phyloP scores from a whole-genome alignment of 192 early-diverging fungal genomes.

The Entomortierella beljakovae region DNA sequence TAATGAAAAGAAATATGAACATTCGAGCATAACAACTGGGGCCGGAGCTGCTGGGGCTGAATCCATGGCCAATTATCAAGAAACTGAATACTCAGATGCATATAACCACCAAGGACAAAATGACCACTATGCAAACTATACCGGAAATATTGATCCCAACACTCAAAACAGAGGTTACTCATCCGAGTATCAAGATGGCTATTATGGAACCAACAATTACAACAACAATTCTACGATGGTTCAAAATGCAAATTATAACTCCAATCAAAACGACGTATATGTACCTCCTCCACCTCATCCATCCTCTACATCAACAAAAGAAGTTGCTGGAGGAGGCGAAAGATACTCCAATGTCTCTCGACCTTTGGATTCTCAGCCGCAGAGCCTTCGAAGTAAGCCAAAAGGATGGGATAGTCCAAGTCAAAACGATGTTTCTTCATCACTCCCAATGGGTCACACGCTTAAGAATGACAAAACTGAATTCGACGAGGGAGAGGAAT shows the following conservation, averaged over 20 bases:
- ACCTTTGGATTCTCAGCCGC: conserved; percentile 35
- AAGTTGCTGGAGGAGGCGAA: background rate
- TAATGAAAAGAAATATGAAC: conserved; percentile 9
- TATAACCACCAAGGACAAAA: conserved; percentile 25
- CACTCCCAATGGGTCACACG: conserved; percentile 3
- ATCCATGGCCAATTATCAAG: conserved; percentile 11
- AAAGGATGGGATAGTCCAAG: conserved; percentile 18
- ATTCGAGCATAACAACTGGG: background rate
- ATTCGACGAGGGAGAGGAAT: conserved; percentile 37
- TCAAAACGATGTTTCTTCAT: conserved; percentile 17
- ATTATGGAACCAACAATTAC: conserved; percentile 2
- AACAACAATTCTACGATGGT: conserved; percentile 23
- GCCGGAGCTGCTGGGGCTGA: background rate
- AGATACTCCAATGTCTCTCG: conserved; percentile 9
- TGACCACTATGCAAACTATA: conserved; percentile 19
- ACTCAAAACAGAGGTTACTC: background rate
- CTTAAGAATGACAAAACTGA: conserved; percentile 31
- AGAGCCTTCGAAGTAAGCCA: conserved; percentile 41
- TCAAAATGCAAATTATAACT: conserved; percentile 10
- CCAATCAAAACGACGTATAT: background rate
- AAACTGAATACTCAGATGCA: conserved; percentile 17
- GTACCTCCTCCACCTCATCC: conserved; percentile 41
- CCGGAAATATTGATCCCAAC: background rate
- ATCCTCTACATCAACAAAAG: conserved; percentile 2
- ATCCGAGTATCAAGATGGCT: conserved; percentile 1